These are phyloP conservation scores for Zygotorulaspora chibaensis DNA, from an alignment of 805 yeast species.

Conservation along the genomic window DNA sequence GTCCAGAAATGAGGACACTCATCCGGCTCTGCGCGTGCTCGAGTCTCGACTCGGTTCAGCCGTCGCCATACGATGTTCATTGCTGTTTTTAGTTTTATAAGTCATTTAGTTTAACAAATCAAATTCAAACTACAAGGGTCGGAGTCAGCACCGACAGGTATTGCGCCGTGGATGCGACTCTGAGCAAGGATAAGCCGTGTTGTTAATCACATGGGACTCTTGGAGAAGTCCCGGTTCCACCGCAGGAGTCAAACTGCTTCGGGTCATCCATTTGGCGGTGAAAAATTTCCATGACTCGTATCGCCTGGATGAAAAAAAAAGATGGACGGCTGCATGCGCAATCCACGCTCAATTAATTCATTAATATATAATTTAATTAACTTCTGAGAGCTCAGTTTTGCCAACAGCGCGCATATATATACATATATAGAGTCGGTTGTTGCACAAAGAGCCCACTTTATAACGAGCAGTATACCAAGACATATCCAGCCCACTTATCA, in stretches of 20 bases:
- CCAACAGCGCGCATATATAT: neutral
- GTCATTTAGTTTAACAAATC: neutral
- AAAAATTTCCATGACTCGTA: slow-evolving; percentile 7
- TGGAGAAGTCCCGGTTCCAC: no score
- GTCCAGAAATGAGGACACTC: no score
- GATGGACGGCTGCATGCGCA: neutral
- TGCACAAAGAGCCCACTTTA: neutral
- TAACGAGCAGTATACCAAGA: neutral
- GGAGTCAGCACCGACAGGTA: neutral
- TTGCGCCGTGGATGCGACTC: neutral
- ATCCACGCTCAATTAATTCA: neutral
- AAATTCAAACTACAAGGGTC: neutral
- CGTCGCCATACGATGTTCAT: neutral
- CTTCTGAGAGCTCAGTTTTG: neutral
- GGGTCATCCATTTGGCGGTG: no score
- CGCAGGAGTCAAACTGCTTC: no score
- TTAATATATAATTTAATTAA: neutral
- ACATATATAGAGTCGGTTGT: no score
- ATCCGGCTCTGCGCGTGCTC: no score
- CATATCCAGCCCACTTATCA: neutral
- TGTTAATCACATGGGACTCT: no score
- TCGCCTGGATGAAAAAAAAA: neutral
- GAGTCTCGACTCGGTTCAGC: no score
- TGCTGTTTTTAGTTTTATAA: neutral
- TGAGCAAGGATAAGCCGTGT: no score